Conservation (phyloP, 2,329 filamentous ascomycete genomes). For the Orbilia oligospora region DNA sequence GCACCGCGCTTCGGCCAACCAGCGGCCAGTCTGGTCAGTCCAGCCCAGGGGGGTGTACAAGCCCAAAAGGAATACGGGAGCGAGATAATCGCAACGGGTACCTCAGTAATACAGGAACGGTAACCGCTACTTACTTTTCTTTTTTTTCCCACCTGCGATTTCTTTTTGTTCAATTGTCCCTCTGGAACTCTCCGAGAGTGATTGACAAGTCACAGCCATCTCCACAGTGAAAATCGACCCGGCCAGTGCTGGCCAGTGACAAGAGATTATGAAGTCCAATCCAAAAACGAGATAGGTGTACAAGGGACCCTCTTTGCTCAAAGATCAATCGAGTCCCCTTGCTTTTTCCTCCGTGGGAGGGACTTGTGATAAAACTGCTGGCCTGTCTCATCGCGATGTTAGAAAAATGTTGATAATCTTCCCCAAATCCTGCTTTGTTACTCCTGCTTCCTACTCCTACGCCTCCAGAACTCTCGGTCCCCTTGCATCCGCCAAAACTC, state of each 20-base stretch:
- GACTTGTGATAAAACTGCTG: slow-evolving; percentile 61
- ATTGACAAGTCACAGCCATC: slow-evolving; percentile 60
- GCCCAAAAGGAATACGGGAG: slow-evolving; percentile 53
- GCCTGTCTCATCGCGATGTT: slow-evolving; percentile 61
- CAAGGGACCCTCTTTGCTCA: slow-evolving; percentile 37
- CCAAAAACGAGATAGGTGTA: slow-evolving; percentile 40
- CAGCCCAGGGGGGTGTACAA: slow-evolving; percentile 39
- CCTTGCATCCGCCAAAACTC: slow-evolving; percentile 54
- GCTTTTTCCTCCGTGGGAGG: slow-evolving; percentile 53
- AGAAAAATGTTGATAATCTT: slow-evolving; percentile 59
- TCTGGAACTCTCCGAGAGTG: slow-evolving; percentile 60
- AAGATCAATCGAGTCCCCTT: slow-evolving; percentile 35
- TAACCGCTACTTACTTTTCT: slow-evolving; percentile 40
- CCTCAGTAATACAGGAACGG: slow-evolving; percentile 56
- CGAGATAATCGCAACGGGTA: slow-evolving; percentile 57
- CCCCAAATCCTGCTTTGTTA: slow-evolving; percentile 49
- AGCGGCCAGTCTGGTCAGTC: slow-evolving; percentile 51
- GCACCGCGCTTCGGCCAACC: slow-evolving; percentile 60
- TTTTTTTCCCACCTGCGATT: slow-evolving; percentile 20
- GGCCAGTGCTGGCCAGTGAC: slow-evolving; percentile 55
- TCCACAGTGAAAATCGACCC: slow-evolving; percentile 40
- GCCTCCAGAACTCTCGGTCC: slow-evolving; percentile 50
- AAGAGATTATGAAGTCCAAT: slow-evolving; percentile 55
- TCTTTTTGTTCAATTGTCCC: neutral
- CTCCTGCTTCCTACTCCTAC: slow-evolving; percentile 52